Percentiles rank a stretch among this genome's conserved stretches.
Conservation (phyloP, 179 eudicot species). For the Heliamphora ciliata region DNA sequence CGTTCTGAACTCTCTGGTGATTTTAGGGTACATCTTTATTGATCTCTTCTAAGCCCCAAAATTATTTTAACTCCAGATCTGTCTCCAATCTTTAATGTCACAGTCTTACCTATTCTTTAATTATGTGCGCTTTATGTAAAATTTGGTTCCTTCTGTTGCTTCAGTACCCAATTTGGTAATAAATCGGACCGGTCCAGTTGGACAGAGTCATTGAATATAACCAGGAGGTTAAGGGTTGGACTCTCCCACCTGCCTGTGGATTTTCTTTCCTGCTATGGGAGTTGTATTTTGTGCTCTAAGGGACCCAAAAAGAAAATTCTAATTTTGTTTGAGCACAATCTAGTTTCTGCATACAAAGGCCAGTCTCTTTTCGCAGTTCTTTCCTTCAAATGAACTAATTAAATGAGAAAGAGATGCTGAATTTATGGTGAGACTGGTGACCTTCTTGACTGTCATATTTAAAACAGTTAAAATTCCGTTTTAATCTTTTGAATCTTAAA, state of each 20-base stretch:
- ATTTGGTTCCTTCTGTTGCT: no score
- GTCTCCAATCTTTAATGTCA: no score
- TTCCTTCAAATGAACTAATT: not conserved
- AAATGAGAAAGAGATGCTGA: not conserved
- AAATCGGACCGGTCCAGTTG: no score
- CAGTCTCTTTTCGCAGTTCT: not conserved
- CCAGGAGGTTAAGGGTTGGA: no score
- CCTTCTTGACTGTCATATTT: not conserved
- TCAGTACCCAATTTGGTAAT: no score
- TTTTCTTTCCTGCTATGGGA: no score
- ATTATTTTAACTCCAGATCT: not conserved
- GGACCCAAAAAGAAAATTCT: not conserved
- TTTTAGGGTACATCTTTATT: conserved; percentile 38
- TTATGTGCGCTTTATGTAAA: no score
- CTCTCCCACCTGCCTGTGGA: no score
- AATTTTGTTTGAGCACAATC: not conserved
- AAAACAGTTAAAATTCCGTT: not conserved
- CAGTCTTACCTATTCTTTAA: no score
- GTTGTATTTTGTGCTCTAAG: no score
- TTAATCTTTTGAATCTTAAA: not conserved
- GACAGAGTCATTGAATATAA: no score
- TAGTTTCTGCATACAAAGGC: not conserved
- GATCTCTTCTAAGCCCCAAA: not conserved
- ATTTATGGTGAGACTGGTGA: not conserved
- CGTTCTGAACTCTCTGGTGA: conserved; percentile 63